These are phyloP conservation scores for Leptosphaerulina australis DNA, from an alignment of 2,329 filamentous ascomycete genomes.

Conservation along the genomic window DNA sequence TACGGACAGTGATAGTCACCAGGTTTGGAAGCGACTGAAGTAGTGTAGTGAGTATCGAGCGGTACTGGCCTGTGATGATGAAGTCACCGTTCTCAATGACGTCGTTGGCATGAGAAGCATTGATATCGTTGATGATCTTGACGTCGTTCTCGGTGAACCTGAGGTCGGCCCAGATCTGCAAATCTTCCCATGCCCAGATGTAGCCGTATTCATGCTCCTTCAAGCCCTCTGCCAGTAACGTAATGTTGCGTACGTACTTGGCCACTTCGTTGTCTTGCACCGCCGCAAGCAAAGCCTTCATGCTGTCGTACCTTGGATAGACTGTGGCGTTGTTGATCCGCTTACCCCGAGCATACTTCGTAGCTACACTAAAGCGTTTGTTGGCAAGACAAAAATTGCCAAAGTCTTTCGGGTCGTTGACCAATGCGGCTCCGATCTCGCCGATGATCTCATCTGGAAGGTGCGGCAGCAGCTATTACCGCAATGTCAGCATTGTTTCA, in stretches of 20 bases:
- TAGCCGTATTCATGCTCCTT: conserved; percentile 17
- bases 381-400: conserved; percentile 8
- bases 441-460: conserved; percentile 6
- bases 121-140: conserved; percentile 9
- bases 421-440: not conserved
- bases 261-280: not conserved
- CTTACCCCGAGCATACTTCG: not conserved
- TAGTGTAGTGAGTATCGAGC: conserved; percentile 15
- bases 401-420: conserved; percentile 3
- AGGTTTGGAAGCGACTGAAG: conserved; percentile 18
- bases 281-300: not conserved
- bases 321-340: not conserved
- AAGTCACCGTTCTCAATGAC: conserved; percentile 10
- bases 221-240: conserved; percentile 19
- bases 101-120: conserved; percentile 13
- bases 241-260: conserved; percentile 7
- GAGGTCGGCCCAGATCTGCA: conserved; percentile 5
- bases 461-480: conserved; percentile 3
- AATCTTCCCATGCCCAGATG: conserved; percentile 26
- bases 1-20: conserved; percentile 16
- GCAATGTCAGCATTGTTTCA: not conserved
- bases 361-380: not conserved
- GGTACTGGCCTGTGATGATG: conserved; percentile 20
- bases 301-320: conserved; percentile 12
- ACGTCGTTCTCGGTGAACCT: conserved; percentile 5